Conservation (phyloP, 352 stramenopile species). For the Pythium sp. region DNA sequence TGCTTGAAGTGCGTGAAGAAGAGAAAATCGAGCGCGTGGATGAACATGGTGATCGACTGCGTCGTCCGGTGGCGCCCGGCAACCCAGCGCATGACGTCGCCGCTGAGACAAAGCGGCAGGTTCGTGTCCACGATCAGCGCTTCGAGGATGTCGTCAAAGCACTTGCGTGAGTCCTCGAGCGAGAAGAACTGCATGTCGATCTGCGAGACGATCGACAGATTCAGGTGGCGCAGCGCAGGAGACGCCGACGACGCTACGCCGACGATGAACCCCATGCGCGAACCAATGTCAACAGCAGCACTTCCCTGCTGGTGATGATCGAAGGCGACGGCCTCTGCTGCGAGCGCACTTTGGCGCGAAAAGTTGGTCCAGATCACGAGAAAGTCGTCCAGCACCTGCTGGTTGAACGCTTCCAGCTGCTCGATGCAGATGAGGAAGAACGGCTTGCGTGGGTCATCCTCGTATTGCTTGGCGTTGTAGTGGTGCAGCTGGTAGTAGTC, state of each 20-base stretch:
- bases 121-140: slow-evolving; percentile 61
- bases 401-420: slow-evolving; percentile 61
- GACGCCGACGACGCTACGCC: slow-evolving; percentile 68
- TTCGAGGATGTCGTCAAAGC: slow-evolving; percentile 74
- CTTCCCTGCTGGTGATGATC: slow-evolving; percentile 4
- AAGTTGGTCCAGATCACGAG: slow-evolving; percentile 71
- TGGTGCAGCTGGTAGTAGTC: slow-evolving; percentile 33
- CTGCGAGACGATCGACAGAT: slow-evolving; percentile 42
- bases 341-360: slow-evolving; percentile 11
- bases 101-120: slow-evolving; percentile 51
- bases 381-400: slow-evolving; percentile 63
- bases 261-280: slow-evolving; percentile 56
- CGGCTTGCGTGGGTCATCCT: slow-evolving; percentile 19
- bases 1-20: slow-evolving; percentile 60
- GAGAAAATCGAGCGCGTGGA: slow-evolving; percentile 60
- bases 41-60: slow-evolving; percentile 64
- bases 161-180: slow-evolving; percentile 72
- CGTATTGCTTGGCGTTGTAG: slow-evolving; percentile 6
- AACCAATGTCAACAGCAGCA: background rate
- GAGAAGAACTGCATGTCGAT: slow-evolving; percentile 79
- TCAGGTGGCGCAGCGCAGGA: slow-evolving; percentile 59
- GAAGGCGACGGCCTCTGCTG: background rate
- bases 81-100: slow-evolving; percentile 47
- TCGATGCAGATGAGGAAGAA: slow-evolving; percentile 77
- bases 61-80: slow-evolving; percentile 44